Percentiles rank a stretch among this genome's conserved stretches.
Evolutionary conservation across 805 yeast genomes (phyloP).

Genomic region (Saturnispora diversa): DNA sequence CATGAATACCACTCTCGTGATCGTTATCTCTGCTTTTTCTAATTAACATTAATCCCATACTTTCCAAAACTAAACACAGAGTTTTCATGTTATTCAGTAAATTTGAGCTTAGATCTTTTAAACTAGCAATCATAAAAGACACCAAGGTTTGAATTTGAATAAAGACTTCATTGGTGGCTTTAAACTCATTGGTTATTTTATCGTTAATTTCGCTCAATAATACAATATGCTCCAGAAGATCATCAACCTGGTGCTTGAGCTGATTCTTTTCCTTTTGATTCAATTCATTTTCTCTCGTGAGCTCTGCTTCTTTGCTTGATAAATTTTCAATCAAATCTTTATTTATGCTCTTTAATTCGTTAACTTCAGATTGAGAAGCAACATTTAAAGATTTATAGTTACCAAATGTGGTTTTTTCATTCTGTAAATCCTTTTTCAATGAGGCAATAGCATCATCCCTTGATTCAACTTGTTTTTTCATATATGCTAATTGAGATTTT

Average conservation of each 20-base stretch:
- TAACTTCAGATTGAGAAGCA: constrained; percentile 3
- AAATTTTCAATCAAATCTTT: constrained; percentile 60
- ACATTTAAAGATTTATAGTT: background rate
- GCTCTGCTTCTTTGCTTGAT: constrained; percentile 56
- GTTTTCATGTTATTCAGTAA: constrained; percentile 34
- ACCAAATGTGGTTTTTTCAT: constrained; percentile 15
- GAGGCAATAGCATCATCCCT: constrained; percentile 2
- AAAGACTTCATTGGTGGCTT: constrained; percentile 21
- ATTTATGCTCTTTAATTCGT: constrained; percentile 34
- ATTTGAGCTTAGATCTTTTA: constrained; percentile 36
- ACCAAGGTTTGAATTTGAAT: constrained; percentile 19
- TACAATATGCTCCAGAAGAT: constrained; percentile 40
- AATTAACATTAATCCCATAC: constrained; percentile 66
- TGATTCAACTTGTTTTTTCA: background rate
- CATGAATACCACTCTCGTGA: background rate
- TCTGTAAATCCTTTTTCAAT: constrained; percentile 12
- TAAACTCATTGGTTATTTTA: constrained; percentile 25
- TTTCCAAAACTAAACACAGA: constrained; percentile 55
- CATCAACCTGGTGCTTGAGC: constrained; percentile 37
- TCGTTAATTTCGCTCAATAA: constrained; percentile 34
- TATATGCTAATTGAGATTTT: constrained; percentile 14
- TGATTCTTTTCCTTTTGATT: constrained; percentile 44
- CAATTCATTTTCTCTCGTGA: constrained; percentile 42
- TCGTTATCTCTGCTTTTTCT: constrained; percentile 18
- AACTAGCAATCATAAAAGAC: constrained; percentile 26